Evolutionary conservation across 2,329 filamentous ascomycete genomes (phyloP), one percentile per base, ranked within the genome.

Genomic region (Fusarium domesticum): DNA sequence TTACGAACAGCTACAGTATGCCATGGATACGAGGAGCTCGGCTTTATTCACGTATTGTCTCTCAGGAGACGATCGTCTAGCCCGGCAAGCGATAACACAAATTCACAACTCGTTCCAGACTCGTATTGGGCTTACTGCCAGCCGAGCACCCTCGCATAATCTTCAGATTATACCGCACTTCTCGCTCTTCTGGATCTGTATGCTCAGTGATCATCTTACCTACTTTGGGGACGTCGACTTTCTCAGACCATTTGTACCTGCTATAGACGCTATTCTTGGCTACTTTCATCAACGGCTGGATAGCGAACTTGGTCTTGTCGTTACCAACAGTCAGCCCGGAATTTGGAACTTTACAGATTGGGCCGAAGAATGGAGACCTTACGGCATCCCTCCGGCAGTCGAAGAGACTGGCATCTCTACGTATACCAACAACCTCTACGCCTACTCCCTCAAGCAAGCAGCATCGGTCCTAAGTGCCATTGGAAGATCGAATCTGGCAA

Each of bases 301-400:
- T n/a, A n/a, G n/a, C n/a, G n/a, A n/a, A n/a, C n/a, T n/a, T n/a
- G n/a, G n/a, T n/a, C n/a, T n/a, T n/a, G n/a, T n/a, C n/a, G n/a
- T n/a, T 18, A 5, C 18, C 17, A 17, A 55, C 57, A 8, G 25
- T 28, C 39, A 58, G 3, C 43, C 53, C n/a, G 54, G 55, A 35
- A 47, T 57, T 10, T 68, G 64, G 64, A 55, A 64, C 36, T 68
- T 61, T 39, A 60, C 64, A 8, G 65, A 68, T 39, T 68, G 64
- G 65, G 49, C 55, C 11, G 42, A 44, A 1, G 39, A 56, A 4
- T 61, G 57, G 58, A 43, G 42, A 12, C 48, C 48, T 2, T 42
- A 68, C 35, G 69, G 69, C 2, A 66, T 70, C 0, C 68, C 68
- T 0, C 64, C 63, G 0, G 62, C 66, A 0, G 66, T 63, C 6